These are phyloP conservation scores for Petunia hybrid DNA, from an alignment of 305 asterid genomes.

Conservation along the genomic window DNA sequence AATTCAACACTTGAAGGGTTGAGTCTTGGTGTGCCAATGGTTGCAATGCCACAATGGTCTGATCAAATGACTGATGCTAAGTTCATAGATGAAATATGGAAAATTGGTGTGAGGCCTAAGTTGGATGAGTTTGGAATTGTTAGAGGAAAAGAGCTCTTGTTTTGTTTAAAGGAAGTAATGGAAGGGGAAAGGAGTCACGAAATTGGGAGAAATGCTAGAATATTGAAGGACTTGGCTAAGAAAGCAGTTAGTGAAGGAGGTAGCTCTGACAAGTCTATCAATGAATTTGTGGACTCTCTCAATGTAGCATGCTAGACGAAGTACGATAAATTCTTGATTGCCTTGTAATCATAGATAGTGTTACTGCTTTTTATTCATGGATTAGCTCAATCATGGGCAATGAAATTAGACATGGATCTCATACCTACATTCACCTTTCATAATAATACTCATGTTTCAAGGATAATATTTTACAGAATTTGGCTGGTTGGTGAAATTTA, in stretches of 20 bases:
- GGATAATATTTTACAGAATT: too few species aligned
- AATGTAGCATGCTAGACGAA: not conserved
- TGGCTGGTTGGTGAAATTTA: too few species aligned
- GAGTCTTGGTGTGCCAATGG: slow-evolving; percentile 70
- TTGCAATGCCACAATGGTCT: slow-evolving; percentile 75
- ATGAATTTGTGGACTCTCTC: slow-evolving; percentile 55
- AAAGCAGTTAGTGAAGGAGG: slow-evolving; percentile 63
- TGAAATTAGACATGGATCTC: too few species aligned
- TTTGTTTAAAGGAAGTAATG: slow-evolving; percentile 60
- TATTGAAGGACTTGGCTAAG: slow-evolving; percentile 59
- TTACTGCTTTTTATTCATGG: too few species aligned
- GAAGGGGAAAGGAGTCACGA: slow-evolving; percentile 51
- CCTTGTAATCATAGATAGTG: not conserved
- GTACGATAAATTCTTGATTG: not conserved
- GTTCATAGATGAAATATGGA: slow-evolving; percentile 71
- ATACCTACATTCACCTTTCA: too few species aligned
- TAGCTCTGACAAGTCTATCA: slow-evolving; percentile 54
- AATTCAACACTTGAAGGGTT: slow-evolving; percentile 74
- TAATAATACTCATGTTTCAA: too few species aligned
- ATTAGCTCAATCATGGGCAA: too few species aligned
- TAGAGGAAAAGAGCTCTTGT: slow-evolving; percentile 53
- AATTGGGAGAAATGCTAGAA: slow-evolving; percentile 51
- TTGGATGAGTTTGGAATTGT: slow-evolving; percentile 69
- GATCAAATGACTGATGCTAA: slow-evolving; percentile 77
- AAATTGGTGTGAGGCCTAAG: slow-evolving; percentile 63